Percentiles rank a stretch among this genome's conserved stretches.
Conservation (phyloP, 1,284 basidiomycete species). For the Ganoderma sinense region DNA sequence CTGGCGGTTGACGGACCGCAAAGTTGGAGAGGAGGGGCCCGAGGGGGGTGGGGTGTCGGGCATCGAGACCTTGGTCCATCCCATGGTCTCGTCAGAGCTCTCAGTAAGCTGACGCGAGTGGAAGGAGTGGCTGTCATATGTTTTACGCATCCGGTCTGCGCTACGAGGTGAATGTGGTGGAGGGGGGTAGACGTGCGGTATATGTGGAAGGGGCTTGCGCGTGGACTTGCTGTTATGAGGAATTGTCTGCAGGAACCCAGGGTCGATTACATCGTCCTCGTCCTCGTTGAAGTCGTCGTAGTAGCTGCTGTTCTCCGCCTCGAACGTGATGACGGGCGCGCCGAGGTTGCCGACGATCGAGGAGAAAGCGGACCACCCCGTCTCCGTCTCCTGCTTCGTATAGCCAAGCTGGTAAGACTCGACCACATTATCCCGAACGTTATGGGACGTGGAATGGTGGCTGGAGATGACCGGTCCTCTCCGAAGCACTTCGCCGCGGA, state of each 20-base stretch:
- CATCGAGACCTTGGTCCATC: constrained; percentile 4
- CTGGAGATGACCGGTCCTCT: constrained; percentile 23
- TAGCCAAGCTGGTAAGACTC: constrained; percentile 21
- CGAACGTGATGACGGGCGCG: constrained; percentile 32
- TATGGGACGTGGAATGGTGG: constrained; percentile 12
- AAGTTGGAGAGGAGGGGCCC: neutral
- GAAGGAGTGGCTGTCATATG: neutral
- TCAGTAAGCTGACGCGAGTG: constrained; percentile 3
- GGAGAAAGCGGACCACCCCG: constrained; percentile 28
- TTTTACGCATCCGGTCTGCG: neutral
- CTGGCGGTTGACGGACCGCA: constrained; percentile 1
- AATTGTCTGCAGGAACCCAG: neutral
- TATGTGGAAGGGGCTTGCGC: neutral
- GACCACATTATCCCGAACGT: neutral
- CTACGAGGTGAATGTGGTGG: neutral
- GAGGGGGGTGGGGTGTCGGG: neutral
- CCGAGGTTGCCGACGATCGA: constrained; percentile 38
- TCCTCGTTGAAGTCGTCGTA: constrained; percentile 23
- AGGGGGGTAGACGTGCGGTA: neutral
- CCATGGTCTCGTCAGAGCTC: constrained; percentile 10
- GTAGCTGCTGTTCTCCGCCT: constrained; percentile 17
- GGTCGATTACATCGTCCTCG: constrained; percentile 9
- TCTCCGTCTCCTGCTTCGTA: constrained; percentile 8
- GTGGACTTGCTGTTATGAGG: neutral
- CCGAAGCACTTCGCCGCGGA: constrained; percentile 32